These are phyloP conservation scores for Vanrija pseudolonga DNA, from an alignment of 1,284 basidiomycete genomes.

Conservation along the genomic window DNA sequence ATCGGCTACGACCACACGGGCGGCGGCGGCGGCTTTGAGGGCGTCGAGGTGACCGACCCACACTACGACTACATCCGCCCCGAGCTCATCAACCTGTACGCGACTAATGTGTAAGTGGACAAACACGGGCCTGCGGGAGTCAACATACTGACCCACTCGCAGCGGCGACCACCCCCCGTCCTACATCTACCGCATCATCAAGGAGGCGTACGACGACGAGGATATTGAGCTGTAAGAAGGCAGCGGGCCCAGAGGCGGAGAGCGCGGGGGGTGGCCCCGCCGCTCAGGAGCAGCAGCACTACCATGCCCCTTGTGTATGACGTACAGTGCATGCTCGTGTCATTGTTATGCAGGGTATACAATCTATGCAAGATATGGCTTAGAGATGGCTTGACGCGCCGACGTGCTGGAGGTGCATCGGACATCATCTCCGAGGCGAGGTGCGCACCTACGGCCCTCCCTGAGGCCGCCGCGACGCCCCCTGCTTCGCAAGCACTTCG, in stretches of 20 bases:
- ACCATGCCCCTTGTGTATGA: background rate
- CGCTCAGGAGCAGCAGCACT: too few species aligned
- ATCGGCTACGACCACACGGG: constrained; percentile 58
- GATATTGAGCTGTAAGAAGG: constrained; percentile 66
- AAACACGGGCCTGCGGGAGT: background rate
- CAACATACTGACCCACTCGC: constrained; percentile 11
- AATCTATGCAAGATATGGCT: constrained; percentile 2
- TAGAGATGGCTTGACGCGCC: background rate
- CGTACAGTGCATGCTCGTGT: constrained; percentile 1
- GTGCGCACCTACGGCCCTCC: too few species aligned
- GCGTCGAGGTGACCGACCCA: constrained; percentile 85
- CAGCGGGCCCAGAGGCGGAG: background rate
- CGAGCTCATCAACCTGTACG: constrained; percentile 86
- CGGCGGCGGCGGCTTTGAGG: constrained; percentile 74
- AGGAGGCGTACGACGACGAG: constrained; percentile 89
- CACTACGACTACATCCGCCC: constrained; percentile 93
- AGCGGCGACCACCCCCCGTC: constrained; percentile 90
- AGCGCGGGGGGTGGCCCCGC: background rate
- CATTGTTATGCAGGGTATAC: constrained; percentile 24
- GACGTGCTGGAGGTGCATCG: too few species aligned
- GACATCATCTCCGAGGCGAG: too few species aligned
- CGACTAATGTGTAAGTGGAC: constrained; percentile 85
- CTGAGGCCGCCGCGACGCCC: too few species aligned
- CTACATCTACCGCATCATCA: constrained; percentile 82
- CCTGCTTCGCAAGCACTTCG: constrained; percentile 4